phyloP scores from a whole-genome alignment of 78 protist genomes.

The Planoprotostelium fungivorum region DNA sequence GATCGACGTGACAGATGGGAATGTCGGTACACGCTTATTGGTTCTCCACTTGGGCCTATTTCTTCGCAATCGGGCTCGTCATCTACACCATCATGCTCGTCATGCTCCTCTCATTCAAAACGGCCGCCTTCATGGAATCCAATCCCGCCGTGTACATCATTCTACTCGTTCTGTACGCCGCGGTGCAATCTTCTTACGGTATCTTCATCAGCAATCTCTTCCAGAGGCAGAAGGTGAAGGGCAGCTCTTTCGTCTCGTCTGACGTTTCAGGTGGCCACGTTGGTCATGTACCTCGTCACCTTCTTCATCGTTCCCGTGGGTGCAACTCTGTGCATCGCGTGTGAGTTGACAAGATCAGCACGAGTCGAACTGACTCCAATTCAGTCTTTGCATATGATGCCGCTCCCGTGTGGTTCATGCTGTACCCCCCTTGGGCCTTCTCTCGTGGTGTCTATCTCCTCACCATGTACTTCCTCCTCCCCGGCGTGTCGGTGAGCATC shows the following conservation, averaged over 20 bases:
- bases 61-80: not conserved
- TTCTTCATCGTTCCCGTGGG: not conserved
- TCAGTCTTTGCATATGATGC: not conserved
- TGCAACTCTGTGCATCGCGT: not conserved
- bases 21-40: not conserved
- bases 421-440: not conserved
- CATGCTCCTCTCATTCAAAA: not conserved
- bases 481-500: too few species aligned
- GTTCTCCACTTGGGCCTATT: not conserved
- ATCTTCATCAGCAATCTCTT: not conserved
- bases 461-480: not conserved
- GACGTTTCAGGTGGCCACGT: too few species aligned
- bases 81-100: not conserved
- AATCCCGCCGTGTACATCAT: not conserved
- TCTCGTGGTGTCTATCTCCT: not conserved
- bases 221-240: not conserved
- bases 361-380: not conserved
- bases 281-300: not conserved
- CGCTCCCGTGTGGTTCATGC: slow-evolving; percentile 1
- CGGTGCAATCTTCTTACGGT: not conserved
- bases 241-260: too few species aligned
- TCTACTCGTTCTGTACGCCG: not conserved
- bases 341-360: not conserved
- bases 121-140: not conserved
- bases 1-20: not conserved